phyloP scores from a whole-genome alignment of 2,329 filamentous ascomycete genomes.

The Catunica adiposa region DNA sequence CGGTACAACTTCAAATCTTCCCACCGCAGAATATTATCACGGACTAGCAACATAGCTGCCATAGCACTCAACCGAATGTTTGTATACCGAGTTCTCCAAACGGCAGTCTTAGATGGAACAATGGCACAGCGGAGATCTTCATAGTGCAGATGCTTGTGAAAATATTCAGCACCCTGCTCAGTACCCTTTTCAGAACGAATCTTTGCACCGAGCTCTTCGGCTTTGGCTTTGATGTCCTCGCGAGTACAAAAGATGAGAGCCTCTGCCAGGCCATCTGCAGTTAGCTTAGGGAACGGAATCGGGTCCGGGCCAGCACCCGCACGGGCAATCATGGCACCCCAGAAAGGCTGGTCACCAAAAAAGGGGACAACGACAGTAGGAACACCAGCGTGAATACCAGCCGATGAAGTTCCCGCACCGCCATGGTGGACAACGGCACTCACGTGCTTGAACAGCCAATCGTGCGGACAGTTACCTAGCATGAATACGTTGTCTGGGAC shows the following conservation, averaged over 20 bases:
- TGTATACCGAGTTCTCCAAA: conserved; percentile 53
- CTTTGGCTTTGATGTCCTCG: conserved; percentile 40
- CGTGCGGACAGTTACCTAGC: conserved; percentile 72
- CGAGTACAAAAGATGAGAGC: conserved; percentile 46
- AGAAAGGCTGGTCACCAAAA: conserved; percentile 73
- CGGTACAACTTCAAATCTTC: conserved; percentile 52
- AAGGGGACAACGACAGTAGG: conserved; percentile 77
- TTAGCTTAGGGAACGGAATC: conserved; percentile 52
- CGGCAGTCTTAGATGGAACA: conserved; percentile 49
- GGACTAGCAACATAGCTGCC: conserved; percentile 52
- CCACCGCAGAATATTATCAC: conserved; percentile 47
- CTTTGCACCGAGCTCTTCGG: conserved; percentile 40
- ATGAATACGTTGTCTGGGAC: conserved; percentile 67
- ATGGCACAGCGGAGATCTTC: conserved; percentile 54
- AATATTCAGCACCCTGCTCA: conserved; percentile 46
- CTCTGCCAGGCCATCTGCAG: conserved; percentile 45
- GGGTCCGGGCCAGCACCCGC: conserved; percentile 58
- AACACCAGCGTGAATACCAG: conserved; percentile 63
- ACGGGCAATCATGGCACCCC: conserved; percentile 58
- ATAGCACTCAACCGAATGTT: conserved; percentile 53
- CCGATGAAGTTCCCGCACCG: conserved; percentile 73
- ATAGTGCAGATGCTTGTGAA: conserved; percentile 53
- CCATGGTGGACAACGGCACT: conserved; percentile 76
- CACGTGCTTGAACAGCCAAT: conserved; percentile 74
- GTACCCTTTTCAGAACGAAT: conserved; percentile 52